phyloP scores from a whole-genome alignment of 2,329 filamentous ascomycete species.

The Fusarium beomiforme region DNA sequence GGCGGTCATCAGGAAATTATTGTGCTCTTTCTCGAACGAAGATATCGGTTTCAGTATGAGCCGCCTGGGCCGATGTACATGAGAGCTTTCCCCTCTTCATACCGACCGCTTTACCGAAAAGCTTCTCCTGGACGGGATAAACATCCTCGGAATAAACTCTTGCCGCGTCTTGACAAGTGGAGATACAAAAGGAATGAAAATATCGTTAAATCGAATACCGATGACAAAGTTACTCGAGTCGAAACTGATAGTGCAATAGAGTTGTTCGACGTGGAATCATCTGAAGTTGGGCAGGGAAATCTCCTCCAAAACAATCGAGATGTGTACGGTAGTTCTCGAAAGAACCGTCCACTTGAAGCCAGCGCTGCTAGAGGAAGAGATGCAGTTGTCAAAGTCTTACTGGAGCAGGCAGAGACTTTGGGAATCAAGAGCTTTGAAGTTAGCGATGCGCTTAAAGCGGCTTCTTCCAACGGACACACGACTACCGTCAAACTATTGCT shows the following conservation, averaged over 20 bases:
- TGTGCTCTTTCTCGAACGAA: background rate
- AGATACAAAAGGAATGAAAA: rapidly evolving
- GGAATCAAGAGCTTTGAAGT: background rate
- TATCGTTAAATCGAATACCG: background rate
- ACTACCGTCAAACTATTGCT: background rate
- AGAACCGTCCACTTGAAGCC: background rate
- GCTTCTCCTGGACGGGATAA: background rate
- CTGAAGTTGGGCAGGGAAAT: background rate
- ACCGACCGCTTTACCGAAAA: background rate
- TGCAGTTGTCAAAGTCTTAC: background rate
- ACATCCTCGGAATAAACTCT: background rate
- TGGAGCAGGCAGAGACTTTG: background rate
- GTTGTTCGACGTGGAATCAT: background rate
- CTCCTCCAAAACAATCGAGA: too few species aligned
- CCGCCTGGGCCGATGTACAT: background rate
- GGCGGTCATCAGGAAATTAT: conserved; percentile 14
- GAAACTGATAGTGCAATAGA: background rate
- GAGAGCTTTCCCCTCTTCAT: background rate
- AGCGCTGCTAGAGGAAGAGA: background rate
- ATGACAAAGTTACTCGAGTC: background rate
- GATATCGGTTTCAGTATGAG: background rate
- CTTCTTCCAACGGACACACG: background rate
- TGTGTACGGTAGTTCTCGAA: rapidly evolving
- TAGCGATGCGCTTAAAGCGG: background rate
- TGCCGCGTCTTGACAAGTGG: background rate